Evolutionary conservation across 805 yeast genomes (phyloP).

Genomic region (Schizosaccharomyces octosporus): DNA sequence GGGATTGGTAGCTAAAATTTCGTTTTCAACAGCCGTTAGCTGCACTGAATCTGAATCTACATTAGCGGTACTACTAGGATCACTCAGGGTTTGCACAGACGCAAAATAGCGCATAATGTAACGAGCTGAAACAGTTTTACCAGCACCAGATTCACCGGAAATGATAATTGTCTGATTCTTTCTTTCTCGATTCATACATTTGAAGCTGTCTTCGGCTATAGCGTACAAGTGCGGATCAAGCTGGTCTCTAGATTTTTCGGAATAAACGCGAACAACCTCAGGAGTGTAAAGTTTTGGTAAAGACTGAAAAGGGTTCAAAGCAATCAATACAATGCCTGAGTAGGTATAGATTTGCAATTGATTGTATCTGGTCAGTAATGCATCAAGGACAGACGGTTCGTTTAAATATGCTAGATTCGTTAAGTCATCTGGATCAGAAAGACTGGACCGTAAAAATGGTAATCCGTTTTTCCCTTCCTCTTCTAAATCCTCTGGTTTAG

Average conservation of each 20-base stretch:
- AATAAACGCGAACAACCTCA: constrained; percentile 82
- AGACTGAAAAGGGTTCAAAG: constrained; percentile 83
- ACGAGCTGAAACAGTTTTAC: constrained; percentile 91
- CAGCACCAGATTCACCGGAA: constrained; percentile 96
- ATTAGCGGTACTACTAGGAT: background rate
- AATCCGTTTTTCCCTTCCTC: constrained; percentile 2
- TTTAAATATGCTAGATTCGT: constrained; percentile 77
- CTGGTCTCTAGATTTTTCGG: constrained; percentile 81
- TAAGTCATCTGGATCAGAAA: constrained; percentile 55
- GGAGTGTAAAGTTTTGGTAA: constrained; percentile 77
- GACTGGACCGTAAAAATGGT: background rate
- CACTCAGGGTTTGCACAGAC: constrained; percentile 37
- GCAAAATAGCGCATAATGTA: constrained; percentile 95
- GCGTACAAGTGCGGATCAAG: constrained; percentile 92
- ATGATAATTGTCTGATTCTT: constrained; percentile 89
- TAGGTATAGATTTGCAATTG: constrained; percentile 84
- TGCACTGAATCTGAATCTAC: constrained; percentile 11
- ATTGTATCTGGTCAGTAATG: constrained; percentile 68
- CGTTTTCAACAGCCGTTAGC: constrained; percentile 78
- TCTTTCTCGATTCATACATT: constrained; percentile 71
- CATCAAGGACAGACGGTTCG: constrained; percentile 90
- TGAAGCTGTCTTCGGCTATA: constrained; percentile 77
- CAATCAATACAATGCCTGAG: constrained; percentile 88
- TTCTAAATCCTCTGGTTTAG: constrained; percentile 5
- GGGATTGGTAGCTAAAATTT: constrained; percentile 87